Conservation (phyloP, 768 basidiomycete genomes). For the Suillus plorans region DNA sequence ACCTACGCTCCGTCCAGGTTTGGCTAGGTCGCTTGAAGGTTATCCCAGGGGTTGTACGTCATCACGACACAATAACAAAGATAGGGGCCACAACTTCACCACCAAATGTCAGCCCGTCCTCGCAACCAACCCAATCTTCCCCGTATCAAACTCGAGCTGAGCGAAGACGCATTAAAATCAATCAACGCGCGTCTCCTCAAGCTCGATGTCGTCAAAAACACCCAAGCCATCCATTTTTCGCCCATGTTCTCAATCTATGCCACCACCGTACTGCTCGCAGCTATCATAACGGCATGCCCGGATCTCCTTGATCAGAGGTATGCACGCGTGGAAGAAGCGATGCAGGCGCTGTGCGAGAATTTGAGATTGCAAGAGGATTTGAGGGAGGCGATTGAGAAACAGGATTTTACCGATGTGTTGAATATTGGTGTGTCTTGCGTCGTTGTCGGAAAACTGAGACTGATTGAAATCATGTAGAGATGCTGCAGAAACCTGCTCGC, state of each 20-base stretch:
- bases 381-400: background rate
- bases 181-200: background rate
- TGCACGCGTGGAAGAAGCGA: background rate
- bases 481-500: background rate
- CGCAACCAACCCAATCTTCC: background rate
- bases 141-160: background rate
- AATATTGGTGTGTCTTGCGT: background rate
- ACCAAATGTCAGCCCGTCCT: background rate
- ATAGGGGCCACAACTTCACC: background rate
- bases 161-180: background rate
- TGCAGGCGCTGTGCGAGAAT: background rate
- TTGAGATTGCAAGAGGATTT: background rate
- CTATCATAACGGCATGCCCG: background rate
- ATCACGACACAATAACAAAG: background rate
- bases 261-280: background rate
- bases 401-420: background rate
- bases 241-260: conserved; percentile 1
- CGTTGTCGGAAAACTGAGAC: background rate
- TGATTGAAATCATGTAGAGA: background rate
- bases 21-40: background rate
- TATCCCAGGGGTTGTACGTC: background rate
- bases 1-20: too few relatives aligned
- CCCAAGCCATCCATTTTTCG: background rate
- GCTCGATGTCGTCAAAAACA: conserved; percentile 2
- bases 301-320: conserved; percentile 1